Conservation (phyloP, 768 basidiomycete species). For the Hygrophorus russula region DNA sequence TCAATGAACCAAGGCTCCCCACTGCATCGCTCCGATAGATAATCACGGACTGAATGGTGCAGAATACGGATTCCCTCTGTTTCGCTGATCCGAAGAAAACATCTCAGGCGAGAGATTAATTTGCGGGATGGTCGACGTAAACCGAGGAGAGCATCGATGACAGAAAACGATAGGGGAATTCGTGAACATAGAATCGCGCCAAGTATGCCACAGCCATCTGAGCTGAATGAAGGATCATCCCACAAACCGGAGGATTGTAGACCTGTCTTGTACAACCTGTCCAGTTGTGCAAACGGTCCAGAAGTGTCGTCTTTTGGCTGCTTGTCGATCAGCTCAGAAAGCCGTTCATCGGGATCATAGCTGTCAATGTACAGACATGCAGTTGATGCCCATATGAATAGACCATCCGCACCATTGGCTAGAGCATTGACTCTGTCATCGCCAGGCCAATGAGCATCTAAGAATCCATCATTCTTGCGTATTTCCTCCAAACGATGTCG, state of each 20-base stretch:
- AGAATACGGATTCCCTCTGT: slow-evolving; percentile 2
- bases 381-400: too few species aligned
- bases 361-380: too few species aligned
- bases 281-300: too few species aligned
- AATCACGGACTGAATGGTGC: slow-evolving; percentile 4
- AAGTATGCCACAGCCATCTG: slow-evolving; percentile 1
- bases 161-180: background rate
- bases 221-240: background rate
- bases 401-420: too few species aligned
- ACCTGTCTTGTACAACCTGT: slow-evolving; percentile 2
- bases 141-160: background rate
- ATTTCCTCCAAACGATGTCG: too few species aligned
- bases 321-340: too few species aligned
- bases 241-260: background rate
- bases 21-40: background rate
- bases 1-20: background rate
- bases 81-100: background rate
- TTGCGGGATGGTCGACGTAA: background rate
- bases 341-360: too few species aligned
- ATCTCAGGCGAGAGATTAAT: background rate
- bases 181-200: background rate
- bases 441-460: too few species aligned
- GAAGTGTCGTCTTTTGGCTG: too few species aligned
- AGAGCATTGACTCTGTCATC: too few species aligned
- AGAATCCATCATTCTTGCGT: too few species aligned